These are phyloP conservation scores for Fusarium sp. DNA, from an alignment of 2,329 filamentous ascomycete genomes.

Conservation along the genomic window DNA sequence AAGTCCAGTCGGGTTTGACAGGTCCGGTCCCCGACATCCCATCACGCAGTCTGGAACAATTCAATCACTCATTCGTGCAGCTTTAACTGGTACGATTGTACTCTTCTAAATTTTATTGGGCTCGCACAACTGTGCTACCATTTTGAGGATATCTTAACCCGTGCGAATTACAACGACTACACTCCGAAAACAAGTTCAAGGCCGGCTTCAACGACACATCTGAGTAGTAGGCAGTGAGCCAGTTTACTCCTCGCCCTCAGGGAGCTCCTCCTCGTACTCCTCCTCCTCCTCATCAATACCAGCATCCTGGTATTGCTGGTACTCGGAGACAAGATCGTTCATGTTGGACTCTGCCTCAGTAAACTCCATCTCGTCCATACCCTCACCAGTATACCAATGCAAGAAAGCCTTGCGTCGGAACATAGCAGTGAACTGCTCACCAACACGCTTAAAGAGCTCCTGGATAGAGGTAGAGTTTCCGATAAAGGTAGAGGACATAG, in stretches of 20 bases:
- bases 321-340: slow-evolving; percentile 99
- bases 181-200: slow-evolving; percentile 53
- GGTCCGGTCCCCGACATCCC: slow-evolving; percentile 6
- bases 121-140: slow-evolving; percentile 54
- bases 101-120: slow-evolving; percentile 50
- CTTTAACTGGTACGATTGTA: slow-evolving; percentile 49
- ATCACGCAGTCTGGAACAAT: too few relatives aligned
- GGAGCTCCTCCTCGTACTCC: slow-evolving; percentile 91
- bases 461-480: slow-evolving; percentile 99
- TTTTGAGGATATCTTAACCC: slow-evolving; percentile 60
- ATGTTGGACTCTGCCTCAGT: slow-evolving; percentile 99
- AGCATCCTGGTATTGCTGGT: slow-evolving; percentile 99
- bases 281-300: slow-evolving; percentile 97
- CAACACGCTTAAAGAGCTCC: slow-evolving; percentile 99
- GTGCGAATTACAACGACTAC: slow-evolving; percentile 51
- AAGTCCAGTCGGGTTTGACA: not conserved
- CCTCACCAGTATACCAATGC: slow-evolving; percentile 99
- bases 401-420: slow-evolving; percentile 99
- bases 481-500: slow-evolving; percentile 99
- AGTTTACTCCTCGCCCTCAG: slow-evolving; percentile 77
- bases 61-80: not conserved
- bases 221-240: slow-evolving; percentile 17
- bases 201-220: slow-evolving; percentile 43
- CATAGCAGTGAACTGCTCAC: slow-evolving; percentile 99
- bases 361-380: slow-evolving; percentile 99